Conservation (phyloP, 495 filamentous ascomycete genomes). For the Daldinia vernicosa region DNA sequence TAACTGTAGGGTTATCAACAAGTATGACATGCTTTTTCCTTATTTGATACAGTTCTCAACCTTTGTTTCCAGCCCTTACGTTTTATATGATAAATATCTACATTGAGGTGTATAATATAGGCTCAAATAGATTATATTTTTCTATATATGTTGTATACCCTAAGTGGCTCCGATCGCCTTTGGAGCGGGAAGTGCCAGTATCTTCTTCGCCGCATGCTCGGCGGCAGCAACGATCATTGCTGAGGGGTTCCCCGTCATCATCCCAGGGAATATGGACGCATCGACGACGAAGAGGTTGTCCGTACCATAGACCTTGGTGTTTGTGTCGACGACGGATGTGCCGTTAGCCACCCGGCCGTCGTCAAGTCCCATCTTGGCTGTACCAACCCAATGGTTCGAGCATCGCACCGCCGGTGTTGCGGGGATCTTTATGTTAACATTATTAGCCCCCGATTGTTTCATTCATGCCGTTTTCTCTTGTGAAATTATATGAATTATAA, state of each 20-base stretch:
- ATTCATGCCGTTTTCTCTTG: background rate
- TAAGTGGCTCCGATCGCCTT: conserved; percentile 7
- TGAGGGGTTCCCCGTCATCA: conserved; percentile 63
- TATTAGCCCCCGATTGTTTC: background rate
- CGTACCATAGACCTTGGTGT: conserved; percentile 65
- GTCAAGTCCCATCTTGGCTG: conserved; percentile 65
- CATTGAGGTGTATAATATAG: too few relatives aligned
- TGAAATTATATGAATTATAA: background rate
- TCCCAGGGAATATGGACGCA: conserved; percentile 53
- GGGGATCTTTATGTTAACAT: conserved; percentile 35
- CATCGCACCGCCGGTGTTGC: conserved; percentile 49
- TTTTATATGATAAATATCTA: too few relatives aligned
- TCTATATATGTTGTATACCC: background rate
- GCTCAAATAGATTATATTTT: background rate
- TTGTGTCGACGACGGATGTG: conserved; percentile 63
- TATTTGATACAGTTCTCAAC: too few relatives aligned
- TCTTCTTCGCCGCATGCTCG: conserved; percentile 61
- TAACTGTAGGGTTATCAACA: too few relatives aligned
- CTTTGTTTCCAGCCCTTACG: too few relatives aligned
- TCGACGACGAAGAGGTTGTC: conserved; percentile 60
- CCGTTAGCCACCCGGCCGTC: conserved; percentile 61
- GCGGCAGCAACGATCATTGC: conserved; percentile 62
- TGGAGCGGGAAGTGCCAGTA: conserved; percentile 54
- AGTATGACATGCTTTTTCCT: too few relatives aligned
- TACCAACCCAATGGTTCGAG: conserved; percentile 61